A percentile compares a stretch with the other conserved stretches of the same genome.
Conservation (phyloP, 2,329 filamentous ascomycete genomes). For the Penicillium sp. region DNA sequence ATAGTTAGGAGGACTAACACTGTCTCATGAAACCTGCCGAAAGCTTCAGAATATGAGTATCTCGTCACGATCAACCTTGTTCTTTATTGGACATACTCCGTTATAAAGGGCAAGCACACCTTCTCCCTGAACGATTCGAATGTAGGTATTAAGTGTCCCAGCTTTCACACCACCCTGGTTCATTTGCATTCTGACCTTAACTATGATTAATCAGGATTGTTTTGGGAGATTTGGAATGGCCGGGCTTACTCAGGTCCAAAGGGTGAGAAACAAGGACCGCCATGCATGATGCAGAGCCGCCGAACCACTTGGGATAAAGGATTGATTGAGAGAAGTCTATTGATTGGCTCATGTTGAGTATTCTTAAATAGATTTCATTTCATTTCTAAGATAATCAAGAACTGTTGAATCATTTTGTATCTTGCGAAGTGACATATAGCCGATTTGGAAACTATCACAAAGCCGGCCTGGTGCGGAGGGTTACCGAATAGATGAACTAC, state of each 20-base stretch:
- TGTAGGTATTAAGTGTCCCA: slow-evolving; percentile 15
- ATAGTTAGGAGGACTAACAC: slow-evolving; percentile 4
- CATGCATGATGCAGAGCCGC: slow-evolving; percentile 29
- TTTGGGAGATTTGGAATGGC: background rate
- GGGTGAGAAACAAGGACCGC: slow-evolving; percentile 27
- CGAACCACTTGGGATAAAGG: slow-evolving; percentile 20
- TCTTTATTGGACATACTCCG: slow-evolving; percentile 12
- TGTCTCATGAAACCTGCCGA: slow-evolving; percentile 25
- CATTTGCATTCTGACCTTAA: slow-evolving; percentile 28
- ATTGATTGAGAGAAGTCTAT: background rate
- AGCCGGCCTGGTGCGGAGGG: background rate
- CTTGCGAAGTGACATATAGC: slow-evolving; percentile 1
- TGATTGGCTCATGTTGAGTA: background rate
- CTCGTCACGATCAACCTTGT: background rate
- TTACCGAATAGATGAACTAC: background rate
- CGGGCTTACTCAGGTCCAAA: slow-evolving; percentile 23
- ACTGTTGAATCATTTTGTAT: background rate
- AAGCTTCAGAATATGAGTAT: slow-evolving; percentile 9
- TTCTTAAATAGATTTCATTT: background rate
- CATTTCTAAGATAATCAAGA: background rate
- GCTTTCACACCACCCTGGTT: slow-evolving; percentile 10
- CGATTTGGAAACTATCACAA: background rate
- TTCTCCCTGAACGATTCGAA: slow-evolving; percentile 18
- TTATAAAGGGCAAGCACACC: slow-evolving; percentile 19
- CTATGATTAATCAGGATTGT: slow-evolving; percentile 1